Base-by-base conservation (phyloP, 768 basidiomycete genomes). In the Rubroboletus pulcherrimus region DNA sequence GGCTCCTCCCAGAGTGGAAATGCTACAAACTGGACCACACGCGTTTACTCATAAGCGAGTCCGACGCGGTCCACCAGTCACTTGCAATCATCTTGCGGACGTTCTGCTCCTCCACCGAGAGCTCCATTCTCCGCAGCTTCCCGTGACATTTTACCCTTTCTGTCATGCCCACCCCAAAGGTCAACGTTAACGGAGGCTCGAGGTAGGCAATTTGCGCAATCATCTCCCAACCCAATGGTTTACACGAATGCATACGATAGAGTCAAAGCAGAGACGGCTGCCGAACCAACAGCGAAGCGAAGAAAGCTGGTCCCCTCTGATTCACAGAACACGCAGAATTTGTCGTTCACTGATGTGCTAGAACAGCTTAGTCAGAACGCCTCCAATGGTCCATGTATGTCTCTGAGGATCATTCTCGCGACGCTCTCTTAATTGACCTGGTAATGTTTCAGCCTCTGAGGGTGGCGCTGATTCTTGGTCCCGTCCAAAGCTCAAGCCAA, bases 401-500 rank as follows among this genome's bases (percentile, higher is more conserved):
- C 42, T 45, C 44, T 24, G 29, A 42, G 8, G 6, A 6, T 48
- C 33, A 21, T 48, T 17, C 7, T 47, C 14, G 8, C 37, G 19
- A 40, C 29, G 43, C 37, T 38, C 39, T 44, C 30, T 44, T 29
- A 44, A 41, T 49, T 24, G 45, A 57, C 38, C 49, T 44, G 37
- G 21, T 45, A 33, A 21, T 46, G 8, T 42, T 37, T 11, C 48
- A 88, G 88, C 74, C 45, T 82, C 82, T 10, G 91, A 92, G 71
- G 91, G 91, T 59, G 91, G 91, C 54, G 84, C 87, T 19, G 80
- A 88, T 66, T 69, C 73, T 39, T 94, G 92, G 92, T 70, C 80
- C 4, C 79, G 92, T 42, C 89, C 92, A 3, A 58, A 66, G 9
- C 71, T 89, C 11, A 75, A 76, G 6, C 65, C 67, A 15, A 67